phyloP scores from a whole-genome alignment of 257 asterid species.

The Nicotiana benthamiana region DNA sequence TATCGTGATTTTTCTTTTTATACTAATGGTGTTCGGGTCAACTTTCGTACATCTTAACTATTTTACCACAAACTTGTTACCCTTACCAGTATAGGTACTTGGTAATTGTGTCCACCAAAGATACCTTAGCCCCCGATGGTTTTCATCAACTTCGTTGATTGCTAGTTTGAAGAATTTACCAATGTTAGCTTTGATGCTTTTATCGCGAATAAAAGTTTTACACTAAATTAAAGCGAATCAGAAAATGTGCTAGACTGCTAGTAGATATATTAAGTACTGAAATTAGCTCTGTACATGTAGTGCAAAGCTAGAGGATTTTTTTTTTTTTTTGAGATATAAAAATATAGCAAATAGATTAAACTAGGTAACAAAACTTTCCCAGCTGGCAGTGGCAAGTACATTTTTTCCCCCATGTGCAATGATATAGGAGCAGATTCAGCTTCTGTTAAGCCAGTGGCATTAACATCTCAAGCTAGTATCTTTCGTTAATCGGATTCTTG shows the following conservation, averaged over 20 bases:
- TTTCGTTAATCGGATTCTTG: background rate
- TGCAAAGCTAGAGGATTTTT: background rate
- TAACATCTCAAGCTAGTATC: background rate
- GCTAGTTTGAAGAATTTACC: too few relatives aligned
- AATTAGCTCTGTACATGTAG: background rate
- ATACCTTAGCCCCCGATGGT: too few relatives aligned
- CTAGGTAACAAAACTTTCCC: conserved; percentile 2
- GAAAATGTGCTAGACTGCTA: background rate
- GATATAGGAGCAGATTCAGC: background rate
- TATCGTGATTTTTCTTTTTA: too few relatives aligned
- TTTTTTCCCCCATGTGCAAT: background rate
- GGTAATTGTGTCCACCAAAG: too few relatives aligned
- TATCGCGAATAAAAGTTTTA: too few relatives aligned
- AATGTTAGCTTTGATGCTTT: background rate
- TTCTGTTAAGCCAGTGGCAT: background rate
- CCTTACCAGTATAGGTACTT: too few relatives aligned
- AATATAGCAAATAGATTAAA: background rate
- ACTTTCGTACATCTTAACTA: too few relatives aligned
- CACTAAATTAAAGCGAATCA: too few relatives aligned
- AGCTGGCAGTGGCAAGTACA: background rate
- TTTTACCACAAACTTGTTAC: too few relatives aligned
- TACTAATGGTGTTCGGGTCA: too few relatives aligned
- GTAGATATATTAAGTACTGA: background rate
- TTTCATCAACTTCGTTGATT: too few relatives aligned
- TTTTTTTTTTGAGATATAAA: background rate